phyloP scores from a whole-genome alignment of 345 rosid species.

The Syzygium aromaticum region DNA sequence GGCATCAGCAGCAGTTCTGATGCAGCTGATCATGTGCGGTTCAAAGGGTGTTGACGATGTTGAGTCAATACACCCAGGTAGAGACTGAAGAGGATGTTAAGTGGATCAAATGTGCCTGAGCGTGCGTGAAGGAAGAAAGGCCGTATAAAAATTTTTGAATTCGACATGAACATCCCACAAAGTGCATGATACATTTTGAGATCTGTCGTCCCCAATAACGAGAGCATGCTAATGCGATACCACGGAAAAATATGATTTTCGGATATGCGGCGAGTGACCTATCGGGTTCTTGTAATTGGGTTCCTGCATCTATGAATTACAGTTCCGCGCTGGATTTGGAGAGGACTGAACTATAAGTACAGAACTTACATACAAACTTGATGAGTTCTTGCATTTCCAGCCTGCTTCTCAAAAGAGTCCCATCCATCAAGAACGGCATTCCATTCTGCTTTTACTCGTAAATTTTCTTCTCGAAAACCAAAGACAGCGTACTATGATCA shows the following conservation, averaged over 20 bases:
- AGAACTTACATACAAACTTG: not conserved
- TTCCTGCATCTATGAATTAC: not conserved
- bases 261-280: not conserved
- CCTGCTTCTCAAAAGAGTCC: not conserved
- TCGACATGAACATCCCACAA: not conserved
- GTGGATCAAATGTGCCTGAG: not conserved
- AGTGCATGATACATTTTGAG: not conserved
- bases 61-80: not conserved
- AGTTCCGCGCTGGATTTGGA: no score
- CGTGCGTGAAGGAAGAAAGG: not conserved
- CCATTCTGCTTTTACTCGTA: not conserved
- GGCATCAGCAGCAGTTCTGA: constrained; percentile 35
- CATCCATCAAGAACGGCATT: not conserved
- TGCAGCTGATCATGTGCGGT: constrained; percentile 52
- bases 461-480: not conserved
- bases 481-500: not conserved
- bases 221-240: not conserved
- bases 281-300: not conserved
- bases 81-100: constrained; percentile 9
- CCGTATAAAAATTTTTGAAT: not conserved
- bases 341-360: no score
- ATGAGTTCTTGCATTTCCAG: not conserved
- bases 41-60: constrained; percentile 4
- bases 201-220: not conserved
- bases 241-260: not conserved